phyloP scores from a whole-genome alignment of 345 rosid species.

The Camelina neglecta region DNA sequence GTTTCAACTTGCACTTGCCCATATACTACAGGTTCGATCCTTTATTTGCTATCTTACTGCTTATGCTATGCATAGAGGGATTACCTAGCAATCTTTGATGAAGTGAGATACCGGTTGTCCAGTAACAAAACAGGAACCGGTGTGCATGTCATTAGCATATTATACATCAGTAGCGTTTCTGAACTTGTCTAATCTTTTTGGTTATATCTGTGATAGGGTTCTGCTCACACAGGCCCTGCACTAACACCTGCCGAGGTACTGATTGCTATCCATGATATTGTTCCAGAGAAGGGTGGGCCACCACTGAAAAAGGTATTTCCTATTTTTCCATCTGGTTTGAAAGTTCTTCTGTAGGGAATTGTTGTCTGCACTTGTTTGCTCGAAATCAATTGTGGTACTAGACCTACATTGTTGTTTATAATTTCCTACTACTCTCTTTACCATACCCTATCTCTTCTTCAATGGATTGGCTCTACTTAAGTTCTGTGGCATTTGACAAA shows the following conservation, averaged over 20 bases:
- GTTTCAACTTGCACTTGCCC: conserved; percentile 95
- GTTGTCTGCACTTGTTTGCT: conserved; percentile 27
- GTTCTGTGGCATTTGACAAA: too few species aligned
- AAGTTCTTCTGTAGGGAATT: conserved; percentile 28
- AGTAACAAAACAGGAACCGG: not conserved
- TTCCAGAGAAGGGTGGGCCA: conserved; percentile 87
- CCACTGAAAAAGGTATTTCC: conserved; percentile 76
- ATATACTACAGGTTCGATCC: conserved; percentile 75
- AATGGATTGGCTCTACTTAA: too few species aligned
- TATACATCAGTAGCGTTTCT: conserved; percentile 5
- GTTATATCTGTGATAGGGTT: conserved; percentile 68
- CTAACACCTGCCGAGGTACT: conserved; percentile 96
- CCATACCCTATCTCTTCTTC: conserved; percentile 15
- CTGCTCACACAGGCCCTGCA: conserved; percentile 99
- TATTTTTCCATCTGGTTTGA: conserved; percentile 28
- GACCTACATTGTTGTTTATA: conserved; percentile 6
- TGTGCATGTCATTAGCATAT: conserved; percentile 9
- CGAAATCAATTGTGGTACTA: conserved; percentile 33
- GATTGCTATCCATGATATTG: conserved; percentile 89
- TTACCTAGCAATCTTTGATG: not conserved
- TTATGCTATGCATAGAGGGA: conserved; percentile 19
- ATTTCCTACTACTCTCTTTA: conserved; percentile 5
- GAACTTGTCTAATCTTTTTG: conserved; percentile 21
- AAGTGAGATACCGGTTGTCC: conserved; percentile 6
- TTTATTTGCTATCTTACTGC: conserved; percentile 11